phyloP scores from a whole-genome alignment of 768 basidiomycete genomes.

The Mrakia frigida region DNA sequence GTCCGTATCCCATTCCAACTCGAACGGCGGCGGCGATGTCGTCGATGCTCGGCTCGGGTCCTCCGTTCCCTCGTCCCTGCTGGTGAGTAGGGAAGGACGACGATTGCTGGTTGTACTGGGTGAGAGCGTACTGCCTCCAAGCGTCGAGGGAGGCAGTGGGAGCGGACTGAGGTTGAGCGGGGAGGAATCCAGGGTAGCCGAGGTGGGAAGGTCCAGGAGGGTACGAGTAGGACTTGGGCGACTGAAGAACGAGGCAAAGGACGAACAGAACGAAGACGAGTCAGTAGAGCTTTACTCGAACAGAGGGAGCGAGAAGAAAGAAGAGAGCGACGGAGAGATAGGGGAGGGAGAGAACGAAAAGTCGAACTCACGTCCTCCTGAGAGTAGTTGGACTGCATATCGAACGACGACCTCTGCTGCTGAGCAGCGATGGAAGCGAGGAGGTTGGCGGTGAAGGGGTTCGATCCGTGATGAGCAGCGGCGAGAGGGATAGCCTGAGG shows the following conservation, averaged over 20 bases:
- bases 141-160: slow-evolving; percentile 17
- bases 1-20: slow-evolving; percentile 23
- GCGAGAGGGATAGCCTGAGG: slow-evolving; percentile 4
- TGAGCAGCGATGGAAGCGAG: slow-evolving; percentile 24
- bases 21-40: slow-evolving; percentile 28
- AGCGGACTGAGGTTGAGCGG: neutral
- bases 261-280: neutral
- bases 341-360: neutral
- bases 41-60: slow-evolving; percentile 5
- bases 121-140: slow-evolving; percentile 20
- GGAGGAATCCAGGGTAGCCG: slow-evolving; percentile 1
- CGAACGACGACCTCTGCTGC: slow-evolving; percentile 20
- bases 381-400: neutral
- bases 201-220: slow-evolving; percentile 20
- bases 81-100: neutral
- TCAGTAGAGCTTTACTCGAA: too few relatives aligned
- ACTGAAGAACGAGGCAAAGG: neutral
- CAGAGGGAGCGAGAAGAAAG: neutral
- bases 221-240: slow-evolving; percentile 18
- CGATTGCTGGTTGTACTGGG: slow-evolving; percentile 23
- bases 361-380: neutral
- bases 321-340: too few relatives aligned
- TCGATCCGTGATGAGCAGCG: slow-evolving; percentile 26
- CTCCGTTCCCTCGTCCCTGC: neutral
- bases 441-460: slow-evolving; percentile 24